Evolutionary conservation across 768 basidiomycete genomes (phyloP), one percentile per base, ranked within the genome.

Genomic region (Hericium rajendrae): DNA sequence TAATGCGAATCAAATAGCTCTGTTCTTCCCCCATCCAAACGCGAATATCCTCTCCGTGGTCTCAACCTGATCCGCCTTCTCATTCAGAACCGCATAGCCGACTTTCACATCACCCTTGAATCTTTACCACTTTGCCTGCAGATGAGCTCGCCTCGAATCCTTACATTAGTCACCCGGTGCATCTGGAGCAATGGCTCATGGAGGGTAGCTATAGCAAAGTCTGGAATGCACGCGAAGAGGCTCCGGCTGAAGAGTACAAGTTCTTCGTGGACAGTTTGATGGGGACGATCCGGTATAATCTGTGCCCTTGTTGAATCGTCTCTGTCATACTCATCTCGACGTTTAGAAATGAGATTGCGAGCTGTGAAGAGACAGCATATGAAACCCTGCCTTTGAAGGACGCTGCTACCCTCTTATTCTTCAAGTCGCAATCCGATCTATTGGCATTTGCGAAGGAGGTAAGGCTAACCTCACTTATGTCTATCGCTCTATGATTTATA

Each of bases 151-250:
- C 76, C 32, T 76, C 82, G 37, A 88, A 88, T 68, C 80, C 83
- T 6, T 91, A 77, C 68, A 83, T 94, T 66, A 78, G 81, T 54
- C 92, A 93, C 68, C 90, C 91, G 12, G 86, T 94, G 57, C 90
- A 94, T 69, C 82, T 94, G 59, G 95, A 99, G 70, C 79, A 89
- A 52, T 97, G 94, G 91, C 79, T 98, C 48, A 99, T 99, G 95
- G 95, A 98, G 70, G 95, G 95, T 40, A 89, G 88, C 65, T 99
- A 98, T 70, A 92, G 91, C 72, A 95, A 95, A 70, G 95, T 97
- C 11, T 99, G 94, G 91, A 85, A 89, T 66, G 94, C 94, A 39
- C 82, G 94, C 62, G 90, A 90, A 62, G 86, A 93, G 65, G 91
- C 94, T 1, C 93, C 94, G 1, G 83, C 89, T 39, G 91, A 93